Base-by-base conservation (phyloP, 169 alveolate genomes). In the Cyclospora cayetanensis region DNA sequence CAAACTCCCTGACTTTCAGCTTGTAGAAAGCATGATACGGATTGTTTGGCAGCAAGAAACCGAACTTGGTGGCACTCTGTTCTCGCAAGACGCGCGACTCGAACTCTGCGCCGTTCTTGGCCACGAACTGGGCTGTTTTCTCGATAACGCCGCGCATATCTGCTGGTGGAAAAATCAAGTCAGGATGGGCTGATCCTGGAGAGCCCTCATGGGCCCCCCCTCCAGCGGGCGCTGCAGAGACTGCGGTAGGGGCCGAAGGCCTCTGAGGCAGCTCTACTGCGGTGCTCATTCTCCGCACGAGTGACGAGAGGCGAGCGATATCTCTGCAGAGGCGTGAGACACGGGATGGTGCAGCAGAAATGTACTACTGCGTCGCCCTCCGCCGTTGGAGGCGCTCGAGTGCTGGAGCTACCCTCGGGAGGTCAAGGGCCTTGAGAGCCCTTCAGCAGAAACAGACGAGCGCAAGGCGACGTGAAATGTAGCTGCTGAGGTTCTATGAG, bases 41-140 rank as follows among this genome's bases (percentile, higher is more conserved):
- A 68, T 97, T 97, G 41, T 93, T 92, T 35, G 96, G 95, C 37
- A 95, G 92, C 46, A 97, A 92, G 85, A 97, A 97, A 29, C 97
- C 93, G 79, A 97, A 97, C 74, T 94, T 94, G 25, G 90, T 80
- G 46, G 96, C 93, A 22, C 95, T 95, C 88, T 95, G 96, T 82
- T 97, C 98, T 50, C 92, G 95, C 68, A 96, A 79, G 72, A 97
- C 94, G 65, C 97, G 93, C 60, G 95, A 95, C 92, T 97, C 99
- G 68, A 97, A 97, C 79, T 95, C 97, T 43, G 90, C 96, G 46
- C 99, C 99, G 94, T 97, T 97, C 87, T 97, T 97, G 27, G 98
- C 98, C 55, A 97, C 99, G 91, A 97, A 97, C 92, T 95, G 96
- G 7, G 99, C 99, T 22, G 99, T 97, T 93, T 97, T 97, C 92